These are phyloP conservation scores for Xerocomus minutiporus DNA, from an alignment of 1,284 basidiomycete genomes.

Conservation along the genomic window DNA sequence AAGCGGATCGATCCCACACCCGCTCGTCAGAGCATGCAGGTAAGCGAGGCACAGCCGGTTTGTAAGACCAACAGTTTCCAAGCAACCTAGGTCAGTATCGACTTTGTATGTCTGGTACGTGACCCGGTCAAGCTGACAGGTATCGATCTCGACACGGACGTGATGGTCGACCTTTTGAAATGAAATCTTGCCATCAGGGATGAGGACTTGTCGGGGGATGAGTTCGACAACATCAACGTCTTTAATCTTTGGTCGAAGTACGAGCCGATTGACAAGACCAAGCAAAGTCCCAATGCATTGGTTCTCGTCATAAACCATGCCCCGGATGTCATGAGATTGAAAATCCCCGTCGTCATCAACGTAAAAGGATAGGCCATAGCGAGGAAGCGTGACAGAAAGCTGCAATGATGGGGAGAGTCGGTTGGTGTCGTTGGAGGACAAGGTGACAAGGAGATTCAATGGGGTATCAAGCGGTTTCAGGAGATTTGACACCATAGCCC, in stretches of 20 bases:
- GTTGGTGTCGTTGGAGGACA: not conserved
- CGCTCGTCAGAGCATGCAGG: not conserved
- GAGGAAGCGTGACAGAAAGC: not conserved
- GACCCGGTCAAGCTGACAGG: not conserved
- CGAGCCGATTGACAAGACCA: not conserved
- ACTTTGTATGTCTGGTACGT: not conserved
- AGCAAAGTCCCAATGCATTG: not conserved
- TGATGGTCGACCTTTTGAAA: not conserved
- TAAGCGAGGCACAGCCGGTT: not conserved
- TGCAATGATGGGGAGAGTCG: not conserved
- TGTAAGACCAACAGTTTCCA: not conserved
- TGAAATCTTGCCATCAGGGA: not conserved
- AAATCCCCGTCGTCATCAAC: not conserved
- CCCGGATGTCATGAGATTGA: not conserved
- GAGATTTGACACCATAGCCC: not conserved
- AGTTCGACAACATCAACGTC: not conserved
- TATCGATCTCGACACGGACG: not conserved
- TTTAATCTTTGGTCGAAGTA: not conserved
- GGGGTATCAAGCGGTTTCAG: not conserved
- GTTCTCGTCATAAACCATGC: not conserved
- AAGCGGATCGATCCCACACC: not conserved
- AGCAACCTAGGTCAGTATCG: not conserved
- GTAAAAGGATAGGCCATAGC: not conserved
- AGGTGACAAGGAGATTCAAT: not conserved
- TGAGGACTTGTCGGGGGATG: not conserved